Evolutionary conservation across 2,329 filamentous ascomycete species (phyloP), one percentile per base, ranked within the genome.

Genomic region (Microsporum ferrugineum): DNA sequence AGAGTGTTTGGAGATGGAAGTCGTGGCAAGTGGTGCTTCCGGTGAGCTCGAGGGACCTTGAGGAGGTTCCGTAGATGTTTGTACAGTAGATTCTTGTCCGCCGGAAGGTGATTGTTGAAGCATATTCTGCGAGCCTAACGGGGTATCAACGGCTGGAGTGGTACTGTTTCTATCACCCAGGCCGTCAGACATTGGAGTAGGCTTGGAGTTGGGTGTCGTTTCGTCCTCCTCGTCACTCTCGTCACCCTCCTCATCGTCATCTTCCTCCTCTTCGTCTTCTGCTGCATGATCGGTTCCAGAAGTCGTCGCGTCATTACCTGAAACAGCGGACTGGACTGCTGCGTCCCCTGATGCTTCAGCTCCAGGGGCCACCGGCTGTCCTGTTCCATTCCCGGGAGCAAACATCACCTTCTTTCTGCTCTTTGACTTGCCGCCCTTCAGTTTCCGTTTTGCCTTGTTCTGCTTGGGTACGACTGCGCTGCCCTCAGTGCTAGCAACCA

Each of bases 381-480:
- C 75, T 31, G 62, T 73, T 49, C 67, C 76, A 72, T 79, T 68
- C 60, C 77, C 67, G 78, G 71, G 72, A 2, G 72, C 71, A 66
- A 85, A 84, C 63, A 81, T 80, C 47, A 85, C 82, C 71, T 86
- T 89, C 74, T 86, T 88, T 80, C 87, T 92, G 38, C 56, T 45
- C 64, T 84, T 82, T 14, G 89, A 89, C 64, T 90, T 84, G 5
- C 89, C 85, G 0, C 89, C 88, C 72, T 88, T 91, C 56, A 82
- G 79, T 78, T 92, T 95, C 72, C 89, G 86, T 72, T 90, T 91
- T 0, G 88, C 84, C 70, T 86, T 83, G 70, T 79, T 80, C 3
- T 78, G 75, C 14, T 80, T 79, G 27, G 79, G 80, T 66, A 72
- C 67, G 7, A 74, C 71, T 51, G 72, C 67, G 73, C 77, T 68